A percentile compares a stretch with the other conserved stretches of the same genome.
phyloP scores from a whole-genome alignment of 2,329 filamentous ascomycete genomes.

The Colletotrichum costaricense region DNA sequence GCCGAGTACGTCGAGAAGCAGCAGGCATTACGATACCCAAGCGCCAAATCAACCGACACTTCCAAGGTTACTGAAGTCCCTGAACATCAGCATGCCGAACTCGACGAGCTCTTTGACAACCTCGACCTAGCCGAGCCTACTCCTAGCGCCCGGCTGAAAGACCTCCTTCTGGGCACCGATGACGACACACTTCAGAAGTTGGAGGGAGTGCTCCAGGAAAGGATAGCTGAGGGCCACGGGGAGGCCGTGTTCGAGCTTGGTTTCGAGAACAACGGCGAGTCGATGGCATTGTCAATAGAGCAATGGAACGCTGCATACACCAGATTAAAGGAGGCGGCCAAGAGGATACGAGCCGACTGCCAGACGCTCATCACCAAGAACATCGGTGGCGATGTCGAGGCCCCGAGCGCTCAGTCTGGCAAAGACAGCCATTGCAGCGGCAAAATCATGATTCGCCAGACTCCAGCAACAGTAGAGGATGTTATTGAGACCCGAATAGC shows the following conservation, averaged over 20 bases:
- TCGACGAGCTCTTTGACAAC: constrained; percentile 92
- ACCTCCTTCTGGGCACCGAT: constrained; percentile 75
- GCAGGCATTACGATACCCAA: constrained; percentile 77
- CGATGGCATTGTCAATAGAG: constrained; percentile 78
- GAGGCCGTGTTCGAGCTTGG: constrained; percentile 94
- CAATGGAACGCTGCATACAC: constrained; percentile 81
- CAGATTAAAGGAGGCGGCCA: constrained; percentile 74
- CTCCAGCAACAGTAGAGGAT: constrained; percentile 80
- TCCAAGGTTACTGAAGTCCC: constrained; percentile 43
- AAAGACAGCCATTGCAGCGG: constrained; percentile 83
- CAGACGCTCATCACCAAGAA: constrained; percentile 90
- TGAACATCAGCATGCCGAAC: constrained; percentile 80
- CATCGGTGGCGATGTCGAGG: constrained; percentile 82
- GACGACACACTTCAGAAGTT: constrained; percentile 74
- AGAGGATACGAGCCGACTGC: constrained; percentile 77
- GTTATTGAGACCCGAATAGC: constrained; percentile 97
- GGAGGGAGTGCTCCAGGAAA: constrained; percentile 71
- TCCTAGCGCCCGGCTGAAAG: constrained; percentile 76
- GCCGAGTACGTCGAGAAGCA: constrained; percentile 98
- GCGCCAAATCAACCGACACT: constrained; percentile 45
- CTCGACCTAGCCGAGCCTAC: constrained; percentile 80
- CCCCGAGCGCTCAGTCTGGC: constrained; percentile 66
- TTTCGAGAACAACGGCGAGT: constrained; percentile 88
- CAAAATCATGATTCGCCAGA: constrained; percentile 86
- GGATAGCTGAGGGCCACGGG: constrained; percentile 85